phyloP scores from a whole-genome alignment of 1,284 basidiomycete species.

The Chalciporus piperatoides region DNA sequence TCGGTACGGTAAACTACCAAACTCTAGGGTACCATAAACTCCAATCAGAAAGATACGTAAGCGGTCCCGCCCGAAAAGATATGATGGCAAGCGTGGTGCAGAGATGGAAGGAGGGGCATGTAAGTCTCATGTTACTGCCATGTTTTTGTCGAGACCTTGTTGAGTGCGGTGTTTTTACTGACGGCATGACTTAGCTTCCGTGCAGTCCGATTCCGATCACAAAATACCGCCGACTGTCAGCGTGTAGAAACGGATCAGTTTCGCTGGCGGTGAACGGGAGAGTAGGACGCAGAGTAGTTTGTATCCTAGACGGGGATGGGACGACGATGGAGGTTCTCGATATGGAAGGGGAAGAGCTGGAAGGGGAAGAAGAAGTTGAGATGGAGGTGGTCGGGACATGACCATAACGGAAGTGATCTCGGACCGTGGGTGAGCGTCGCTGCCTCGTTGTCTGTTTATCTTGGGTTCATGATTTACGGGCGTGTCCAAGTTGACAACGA shows the following conservation, averaged over 20 bases:
- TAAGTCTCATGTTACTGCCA: constrained; percentile 37
- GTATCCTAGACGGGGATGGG: constrained; percentile 63
- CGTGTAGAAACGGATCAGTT: constrained; percentile 47
- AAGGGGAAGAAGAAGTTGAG: constrained; percentile 32
- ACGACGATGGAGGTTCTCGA: constrained; percentile 67
- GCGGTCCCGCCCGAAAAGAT: constrained; percentile 52
- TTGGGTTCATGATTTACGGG: constrained; percentile 24
- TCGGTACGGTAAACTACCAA: constrained; percentile 57
- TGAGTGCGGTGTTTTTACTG: constrained; percentile 33
- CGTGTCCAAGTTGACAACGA: constrained; percentile 14
- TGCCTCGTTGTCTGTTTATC: constrained; percentile 26
- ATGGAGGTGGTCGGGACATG: constrained; percentile 35
- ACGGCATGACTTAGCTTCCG: constrained; percentile 43
- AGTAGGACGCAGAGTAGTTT: constrained; percentile 66
- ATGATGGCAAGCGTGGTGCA: constrained; percentile 54
- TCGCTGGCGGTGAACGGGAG: constrained; percentile 71
- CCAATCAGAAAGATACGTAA: constrained; percentile 48
- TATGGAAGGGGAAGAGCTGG: constrained; percentile 63
- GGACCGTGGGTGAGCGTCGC: constrained; percentile 23
- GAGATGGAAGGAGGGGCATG: constrained; percentile 53
- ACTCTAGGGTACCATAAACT: constrained; percentile 55
- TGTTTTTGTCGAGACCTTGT: constrained; percentile 31
- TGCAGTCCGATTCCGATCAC: constrained; percentile 50
- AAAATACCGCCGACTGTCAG: constrained; percentile 52
- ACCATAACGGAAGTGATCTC: constrained; percentile 20